A percentile compares a stretch with the other conserved stretches of the same genome.
Conservation (phyloP, 805 yeast species). For the Candida hungchunana region DNA sequence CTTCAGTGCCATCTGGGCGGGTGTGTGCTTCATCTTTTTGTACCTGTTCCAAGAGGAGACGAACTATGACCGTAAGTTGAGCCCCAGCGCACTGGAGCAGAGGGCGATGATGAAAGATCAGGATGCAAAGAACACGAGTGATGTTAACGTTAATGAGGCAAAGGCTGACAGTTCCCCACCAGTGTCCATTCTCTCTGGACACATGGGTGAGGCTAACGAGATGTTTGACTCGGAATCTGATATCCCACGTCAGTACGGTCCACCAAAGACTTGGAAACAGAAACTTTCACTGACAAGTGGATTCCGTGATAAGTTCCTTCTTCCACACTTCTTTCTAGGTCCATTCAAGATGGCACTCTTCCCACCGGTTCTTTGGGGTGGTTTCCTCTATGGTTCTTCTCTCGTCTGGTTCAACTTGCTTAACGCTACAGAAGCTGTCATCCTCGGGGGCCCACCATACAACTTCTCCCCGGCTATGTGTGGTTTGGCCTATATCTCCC, state of each 20-base stretch:
- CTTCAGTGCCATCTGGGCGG: constrained; percentile 45
- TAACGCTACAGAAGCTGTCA: constrained; percentile 43
- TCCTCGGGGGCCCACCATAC: constrained; percentile 45
- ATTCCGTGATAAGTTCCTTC: constrained; percentile 28
- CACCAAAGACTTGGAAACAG: constrained; percentile 38
- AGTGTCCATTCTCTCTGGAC: too few species aligned
- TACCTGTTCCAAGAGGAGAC: constrained; percentile 54
- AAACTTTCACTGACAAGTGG: constrained; percentile 41
- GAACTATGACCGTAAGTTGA: constrained; percentile 35
- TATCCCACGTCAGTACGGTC: constrained; percentile 16
- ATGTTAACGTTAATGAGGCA: too few species aligned
- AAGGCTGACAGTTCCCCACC: too few species aligned
- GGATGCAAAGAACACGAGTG: constrained; percentile 4
- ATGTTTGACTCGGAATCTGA: constrained; percentile 29
- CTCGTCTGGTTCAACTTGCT: constrained; percentile 45
- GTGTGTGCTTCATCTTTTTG: constrained; percentile 35
- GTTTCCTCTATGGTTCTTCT: constrained; percentile 47
- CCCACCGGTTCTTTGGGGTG: constrained; percentile 60
- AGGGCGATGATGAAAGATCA: too few species aligned
- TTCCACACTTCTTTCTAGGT: constrained; percentile 31
- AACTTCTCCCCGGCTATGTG: constrained; percentile 42
- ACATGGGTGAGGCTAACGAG: constrained; percentile 23
- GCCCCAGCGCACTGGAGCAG: constrained; percentile 16
- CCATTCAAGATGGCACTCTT: constrained; percentile 40
- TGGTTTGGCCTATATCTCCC: constrained; percentile 52